phyloP scores from a whole-genome alignment of 345 rosid species.

The Geranium rotundifolium region DNA sequence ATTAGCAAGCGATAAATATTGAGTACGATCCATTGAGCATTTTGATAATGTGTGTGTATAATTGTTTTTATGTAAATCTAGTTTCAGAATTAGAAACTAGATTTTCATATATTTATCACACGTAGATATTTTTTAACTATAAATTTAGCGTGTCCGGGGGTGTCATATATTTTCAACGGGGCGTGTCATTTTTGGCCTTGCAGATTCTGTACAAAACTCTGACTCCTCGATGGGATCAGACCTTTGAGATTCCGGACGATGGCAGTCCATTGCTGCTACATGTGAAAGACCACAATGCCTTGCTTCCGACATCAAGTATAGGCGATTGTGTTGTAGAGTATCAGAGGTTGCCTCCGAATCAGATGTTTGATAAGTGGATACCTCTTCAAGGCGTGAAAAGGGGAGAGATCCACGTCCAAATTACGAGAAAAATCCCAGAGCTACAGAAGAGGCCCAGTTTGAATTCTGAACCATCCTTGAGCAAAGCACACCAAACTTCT shows the following conservation, averaged over 20 bases:
- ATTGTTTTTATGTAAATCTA: too few species aligned
- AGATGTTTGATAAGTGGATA: conserved; percentile 86
- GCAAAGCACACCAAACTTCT: conserved; percentile 44
- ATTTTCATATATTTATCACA: too few species aligned
- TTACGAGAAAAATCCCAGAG: conserved; percentile 68
- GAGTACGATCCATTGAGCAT: too few species aligned
- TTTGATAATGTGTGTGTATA: too few species aligned
- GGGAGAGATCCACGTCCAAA: conserved; percentile 74
- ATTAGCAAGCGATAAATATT: too few species aligned
- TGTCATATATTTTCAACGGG: too few species aligned
- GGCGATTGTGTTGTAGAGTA: conserved; percentile 85
- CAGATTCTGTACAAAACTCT: conserved; percentile 75
- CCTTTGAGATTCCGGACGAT: conserved; percentile 77
- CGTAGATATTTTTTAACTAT: too few species aligned
- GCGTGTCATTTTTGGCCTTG: conserved; percentile 2
- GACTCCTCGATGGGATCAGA: conserved; percentile 80
- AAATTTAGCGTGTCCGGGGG: too few species aligned
- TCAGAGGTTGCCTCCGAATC: conserved; percentile 68
- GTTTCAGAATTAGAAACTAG: too few species aligned
- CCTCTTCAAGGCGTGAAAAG: conserved; percentile 88
- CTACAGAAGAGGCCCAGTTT: conserved; percentile 32
- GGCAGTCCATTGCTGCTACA: conserved; percentile 66
- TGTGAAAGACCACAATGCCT: conserved; percentile 80
- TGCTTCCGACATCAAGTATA: conserved; percentile 72
- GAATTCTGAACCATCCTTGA: conserved; percentile 44